Evolutionary conservation across 306 rosid species (phyloP).

Genomic region (Rubus idaeus): DNA sequence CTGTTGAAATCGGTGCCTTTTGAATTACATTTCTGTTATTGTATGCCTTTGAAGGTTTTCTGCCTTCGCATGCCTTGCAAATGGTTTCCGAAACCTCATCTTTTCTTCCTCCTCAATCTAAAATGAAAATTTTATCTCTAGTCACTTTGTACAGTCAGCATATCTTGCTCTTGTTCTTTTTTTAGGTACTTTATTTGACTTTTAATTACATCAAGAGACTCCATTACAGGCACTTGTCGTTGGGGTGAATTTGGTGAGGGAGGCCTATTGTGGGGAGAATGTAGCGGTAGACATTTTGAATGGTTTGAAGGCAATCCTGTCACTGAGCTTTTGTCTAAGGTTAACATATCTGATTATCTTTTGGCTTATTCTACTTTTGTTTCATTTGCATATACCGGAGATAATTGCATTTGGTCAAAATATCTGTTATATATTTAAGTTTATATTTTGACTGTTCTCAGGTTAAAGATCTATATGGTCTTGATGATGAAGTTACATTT

Average conservation of each 20-base stretch:
- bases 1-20: not conserved
- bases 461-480: constrained; percentile 94
- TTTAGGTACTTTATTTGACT: not conserved
- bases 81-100: not conserved
- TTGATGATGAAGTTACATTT: constrained; percentile 64
- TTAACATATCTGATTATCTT: constrained; percentile 26
- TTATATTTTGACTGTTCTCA: constrained; percentile 24
- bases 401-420: not conserved
- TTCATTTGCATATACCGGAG: not conserved
- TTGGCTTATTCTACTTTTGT: constrained; percentile 14
- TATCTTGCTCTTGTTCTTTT: not conserved
- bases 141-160: not conserved
- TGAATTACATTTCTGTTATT: not conserved
- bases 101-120: not conserved
- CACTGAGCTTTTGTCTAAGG: constrained; percentile 71
- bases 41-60: not conserved
- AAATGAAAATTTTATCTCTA: not conserved
- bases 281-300: constrained; percentile 80
- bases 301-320: constrained; percentile 85
- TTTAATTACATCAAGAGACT: constrained; percentile 1
- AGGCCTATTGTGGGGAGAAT: constrained; percentile 95
- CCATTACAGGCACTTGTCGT: constrained; percentile 62
- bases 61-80: not conserved
- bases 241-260: constrained; percentile 99
- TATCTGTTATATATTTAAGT: not conserved